phyloP scores from a whole-genome alignment of 805 yeast species.

The Starmerella asiatica region DNA sequence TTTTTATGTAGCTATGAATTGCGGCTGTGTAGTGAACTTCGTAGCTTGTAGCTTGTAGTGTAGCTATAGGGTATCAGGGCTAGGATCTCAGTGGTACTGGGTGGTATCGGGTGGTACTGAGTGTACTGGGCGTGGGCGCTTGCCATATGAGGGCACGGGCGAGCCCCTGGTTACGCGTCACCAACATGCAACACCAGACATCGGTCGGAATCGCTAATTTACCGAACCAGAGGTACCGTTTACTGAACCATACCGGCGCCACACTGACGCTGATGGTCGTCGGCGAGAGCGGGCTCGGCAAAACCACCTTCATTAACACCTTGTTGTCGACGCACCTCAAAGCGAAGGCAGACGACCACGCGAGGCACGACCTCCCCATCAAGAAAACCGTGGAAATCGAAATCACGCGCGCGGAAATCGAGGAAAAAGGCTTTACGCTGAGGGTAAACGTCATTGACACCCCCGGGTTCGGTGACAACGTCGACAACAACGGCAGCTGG shows the following conservation, averaged over 20 bases:
- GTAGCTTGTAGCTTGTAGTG: too few relatives aligned
- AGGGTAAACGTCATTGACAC: slow-evolving; percentile 56
- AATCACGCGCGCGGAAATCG: slow-evolving; percentile 37
- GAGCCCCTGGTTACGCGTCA: too few relatives aligned
- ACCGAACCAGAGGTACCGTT: slow-evolving; percentile 27
- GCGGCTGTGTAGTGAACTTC: too few relatives aligned
- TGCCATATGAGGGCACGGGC: too few relatives aligned
- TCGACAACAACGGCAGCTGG: slow-evolving; percentile 57
- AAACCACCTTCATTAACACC: slow-evolving; percentile 77
- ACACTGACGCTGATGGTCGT: slow-evolving; percentile 70
- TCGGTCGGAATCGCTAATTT: slow-evolving; percentile 25
- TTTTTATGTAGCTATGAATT: too few relatives aligned
- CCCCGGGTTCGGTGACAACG: slow-evolving; percentile 61
- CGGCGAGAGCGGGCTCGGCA: slow-evolving; percentile 65
- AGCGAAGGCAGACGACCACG: slow-evolving; percentile 31
- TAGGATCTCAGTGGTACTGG: too few relatives aligned
- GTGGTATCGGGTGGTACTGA: too few relatives aligned
- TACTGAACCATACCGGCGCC: slow-evolving; percentile 40
- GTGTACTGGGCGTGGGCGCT: too few relatives aligned
- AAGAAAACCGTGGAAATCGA: slow-evolving; percentile 31
- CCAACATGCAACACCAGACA: slow-evolving; percentile 16
- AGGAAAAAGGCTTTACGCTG: slow-evolving; percentile 46
- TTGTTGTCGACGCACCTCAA: slow-evolving; percentile 45
- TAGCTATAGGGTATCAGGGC: too few relatives aligned
- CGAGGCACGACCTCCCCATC: slow-evolving; percentile 29